A percentile compares a stretch with the other conserved stretches of the same genome.
These are phyloP conservation scores for Iberis pinnata DNA, from an alignment of 345 rosid species.

Conservation along the genomic window DNA sequence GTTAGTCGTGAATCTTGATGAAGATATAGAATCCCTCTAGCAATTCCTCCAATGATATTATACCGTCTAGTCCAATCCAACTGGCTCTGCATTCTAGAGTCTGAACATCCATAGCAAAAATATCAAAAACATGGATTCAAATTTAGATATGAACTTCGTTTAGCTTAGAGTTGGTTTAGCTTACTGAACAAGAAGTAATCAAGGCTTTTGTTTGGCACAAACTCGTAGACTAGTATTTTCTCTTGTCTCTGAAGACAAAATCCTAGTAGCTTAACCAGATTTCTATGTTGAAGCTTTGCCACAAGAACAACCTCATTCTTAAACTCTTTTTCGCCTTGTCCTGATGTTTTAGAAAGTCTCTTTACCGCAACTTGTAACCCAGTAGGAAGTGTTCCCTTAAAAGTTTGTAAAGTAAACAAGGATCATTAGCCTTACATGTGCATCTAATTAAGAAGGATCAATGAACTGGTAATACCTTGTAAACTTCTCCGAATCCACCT, in stretches of 20 bases:
- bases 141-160: too few species aligned
- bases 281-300: too few species aligned
- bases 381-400: conserved; percentile 19
- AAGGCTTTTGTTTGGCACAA: too few species aligned
- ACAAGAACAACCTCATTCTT: too few species aligned
- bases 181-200: conserved; percentile 51
- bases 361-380: conserved; percentile 56
- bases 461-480: conserved; percentile 34
- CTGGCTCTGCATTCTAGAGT: conserved; percentile 4
- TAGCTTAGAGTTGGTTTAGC: not conserved
- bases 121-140: not conserved
- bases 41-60: too few species aligned
- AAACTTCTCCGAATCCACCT: conserved; percentile 64
- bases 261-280: too few species aligned
- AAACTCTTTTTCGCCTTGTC: too few species aligned
- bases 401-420: not conserved
- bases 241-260: too few species aligned
- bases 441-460: not conserved
- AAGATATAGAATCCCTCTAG: too few species aligned
- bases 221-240: too few species aligned
- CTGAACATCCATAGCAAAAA: conserved; percentile 10
- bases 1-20: too few species aligned
- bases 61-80: conserved; percentile 23
- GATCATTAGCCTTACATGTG: too few species aligned
- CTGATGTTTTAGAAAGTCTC: conserved; percentile 48